Base-by-base conservation (phyloP, 2,329 filamentous ascomycete species). In the Verticillium albo-atrum region DNA sequence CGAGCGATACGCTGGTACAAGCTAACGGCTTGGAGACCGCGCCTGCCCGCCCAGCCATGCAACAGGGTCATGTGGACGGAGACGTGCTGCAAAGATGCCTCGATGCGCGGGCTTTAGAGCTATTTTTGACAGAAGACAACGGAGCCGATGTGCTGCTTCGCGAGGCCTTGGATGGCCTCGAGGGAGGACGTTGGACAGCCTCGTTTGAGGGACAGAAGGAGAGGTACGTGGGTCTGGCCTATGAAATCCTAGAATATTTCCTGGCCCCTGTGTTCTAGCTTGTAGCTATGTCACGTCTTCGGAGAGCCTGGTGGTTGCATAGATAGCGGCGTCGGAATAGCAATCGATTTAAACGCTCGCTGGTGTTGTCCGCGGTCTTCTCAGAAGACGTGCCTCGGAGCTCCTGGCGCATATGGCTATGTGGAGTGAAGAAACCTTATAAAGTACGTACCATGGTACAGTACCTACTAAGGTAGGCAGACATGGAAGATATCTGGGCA, bases 1-100 rank as follows among this genome's bases (percentile, higher is more conserved):
- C 2, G 78, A 83, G 61, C 77, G 80, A 7, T 70, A 26, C 62
- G 67, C 6, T 70, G 73, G 10, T 76, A 76, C 2, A 77, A 78
- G 37, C 67, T 73, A 26, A 77, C 77, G 60, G 42, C 42, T 23
- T 20, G n/a, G 42, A 50, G 42, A 10, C 42, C 7, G 4, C 28
- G 20, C 14, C 54, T 32, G 10, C 30, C 9, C 10, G n/a, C 20
- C 23, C 12, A 23, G 20, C 55, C 25, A 37, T 6, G 25, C 27
- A 27, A 50, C 51, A 85, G 85, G 80, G 42, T 10, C 88, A 91
- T 59, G 77, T 92, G 3, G 80, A 91, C 62, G 89, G 89, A 0
- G 87, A 91, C 65, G 75, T 90, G 35, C 71, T 92, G 50, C 74
- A 77, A 61, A 77, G 80, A 6, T 82, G 86, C 60, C 64, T 87